Evolutionary conservation across 1,139 yeast genomes (phyloP).

Genomic region (Pichia sp.): DNA sequence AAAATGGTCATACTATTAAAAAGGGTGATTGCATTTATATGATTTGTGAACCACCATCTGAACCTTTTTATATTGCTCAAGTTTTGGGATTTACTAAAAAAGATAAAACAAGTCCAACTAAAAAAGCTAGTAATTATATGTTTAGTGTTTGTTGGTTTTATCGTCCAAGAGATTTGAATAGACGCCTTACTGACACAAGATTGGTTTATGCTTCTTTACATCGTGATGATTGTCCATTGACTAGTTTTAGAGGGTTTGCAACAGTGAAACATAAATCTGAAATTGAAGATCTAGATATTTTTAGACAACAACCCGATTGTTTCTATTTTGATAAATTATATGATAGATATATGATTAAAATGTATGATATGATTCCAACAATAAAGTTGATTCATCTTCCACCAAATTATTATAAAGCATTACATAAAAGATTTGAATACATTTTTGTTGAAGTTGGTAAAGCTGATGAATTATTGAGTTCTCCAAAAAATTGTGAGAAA

Average conservation of each 20-base stretch:
- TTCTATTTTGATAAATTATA: conserved; percentile 84
- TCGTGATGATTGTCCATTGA: conserved; percentile 74
- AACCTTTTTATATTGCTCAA: conserved; percentile 86
- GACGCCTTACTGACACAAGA: conserved; percentile 64
- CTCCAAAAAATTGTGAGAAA: conserved; percentile 64
- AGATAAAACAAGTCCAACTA: conserved; percentile 23
- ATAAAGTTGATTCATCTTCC: conserved; percentile 49
- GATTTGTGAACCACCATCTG: conserved; percentile 92
- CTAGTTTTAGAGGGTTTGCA: conserved; percentile 71
- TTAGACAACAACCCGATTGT: conserved; percentile 52
- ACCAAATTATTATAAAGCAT: conserved; percentile 54
- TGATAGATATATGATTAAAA: conserved; percentile 79
- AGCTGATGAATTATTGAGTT: conserved; percentile 55
- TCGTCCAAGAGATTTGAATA: conserved; percentile 78
- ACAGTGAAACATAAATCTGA: conserved; percentile 63
- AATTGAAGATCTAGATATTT: conserved; percentile 49
- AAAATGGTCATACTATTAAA: conserved; percentile 30
- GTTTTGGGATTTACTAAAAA: conserved; percentile 66
- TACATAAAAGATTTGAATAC: conserved; percentile 63
- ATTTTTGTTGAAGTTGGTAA: conserved; percentile 72
- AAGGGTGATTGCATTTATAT: conserved; percentile 74
- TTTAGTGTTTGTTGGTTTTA: conserved; percentile 89
- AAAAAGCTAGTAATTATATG: conserved; percentile 43
- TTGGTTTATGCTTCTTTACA: conserved; percentile 81
- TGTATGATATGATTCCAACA: conserved; percentile 73